A percentile compares a stretch with the other conserved stretches of the same genome.
phyloP scores from a whole-genome alignment of 148 eudicot species.

The Spergularia bocconei region DNA sequence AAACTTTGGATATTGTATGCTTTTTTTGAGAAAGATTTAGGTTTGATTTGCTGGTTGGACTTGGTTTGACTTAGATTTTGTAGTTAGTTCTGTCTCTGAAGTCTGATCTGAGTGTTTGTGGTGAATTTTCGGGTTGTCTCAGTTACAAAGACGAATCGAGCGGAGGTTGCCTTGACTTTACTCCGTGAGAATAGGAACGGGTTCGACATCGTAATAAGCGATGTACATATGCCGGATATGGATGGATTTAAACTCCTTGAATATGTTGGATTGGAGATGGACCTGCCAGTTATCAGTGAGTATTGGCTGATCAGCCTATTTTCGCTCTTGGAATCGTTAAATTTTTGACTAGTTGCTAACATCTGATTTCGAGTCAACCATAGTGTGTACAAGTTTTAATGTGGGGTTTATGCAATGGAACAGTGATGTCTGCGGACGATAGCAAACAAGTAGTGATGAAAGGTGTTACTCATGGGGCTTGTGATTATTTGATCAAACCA shows the following conservation, averaged over 20 bases:
- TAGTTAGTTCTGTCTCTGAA: not conserved
- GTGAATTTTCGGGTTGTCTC: constrained; percentile 23
- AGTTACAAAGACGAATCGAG: constrained; percentile 85
- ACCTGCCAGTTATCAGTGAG: constrained; percentile 91
- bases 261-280: constrained; percentile 83
- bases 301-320: not conserved
- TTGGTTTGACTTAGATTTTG: constrained; percentile 21
- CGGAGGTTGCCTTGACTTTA: constrained; percentile 57
- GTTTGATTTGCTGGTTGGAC: constrained; percentile 3
- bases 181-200: constrained; percentile 69
- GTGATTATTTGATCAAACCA: constrained; percentile 82
- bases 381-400: constrained; percentile 13
- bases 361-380: not conserved
- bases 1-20: not conserved
- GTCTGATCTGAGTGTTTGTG: constrained; percentile 4
- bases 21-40: constrained; percentile 4
- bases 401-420: constrained; percentile 25
- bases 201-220: constrained; percentile 81
- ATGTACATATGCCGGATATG: constrained; percentile 98
- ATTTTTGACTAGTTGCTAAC: not conserved
- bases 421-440: constrained; percentile 95
- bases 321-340: constrained; percentile 3
- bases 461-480: constrained; percentile 86
- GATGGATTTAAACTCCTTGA: constrained; percentile 94
- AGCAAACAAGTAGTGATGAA: constrained; percentile 78